phyloP scores from a whole-genome alignment of 257 asterid species.

The Ophiorrhiza pumila region DNA sequence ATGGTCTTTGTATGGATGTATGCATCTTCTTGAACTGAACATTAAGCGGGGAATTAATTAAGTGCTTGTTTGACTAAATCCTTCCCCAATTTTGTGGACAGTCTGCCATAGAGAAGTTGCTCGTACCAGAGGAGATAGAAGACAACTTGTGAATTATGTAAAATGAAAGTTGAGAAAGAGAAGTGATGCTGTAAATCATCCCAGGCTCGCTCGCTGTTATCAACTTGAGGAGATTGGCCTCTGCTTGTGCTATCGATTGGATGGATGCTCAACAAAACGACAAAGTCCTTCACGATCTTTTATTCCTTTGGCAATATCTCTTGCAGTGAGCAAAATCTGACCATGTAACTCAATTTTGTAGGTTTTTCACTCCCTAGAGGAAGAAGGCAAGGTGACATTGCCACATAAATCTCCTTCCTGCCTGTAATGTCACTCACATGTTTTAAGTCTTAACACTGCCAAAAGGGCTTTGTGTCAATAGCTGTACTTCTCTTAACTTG shows the following conservation, averaged over 20 bases:
- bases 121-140: constrained; percentile 84
- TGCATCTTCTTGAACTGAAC: background rate
- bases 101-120: constrained; percentile 94
- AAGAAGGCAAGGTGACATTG: background rate
- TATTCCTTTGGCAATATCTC: background rate
- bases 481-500: background rate
- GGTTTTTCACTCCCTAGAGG: background rate
- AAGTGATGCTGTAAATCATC: constrained; percentile 16
- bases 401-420: background rate
- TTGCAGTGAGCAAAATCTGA: background rate
- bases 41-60: background rate
- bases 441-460: background rate
- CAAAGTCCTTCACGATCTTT: background rate
- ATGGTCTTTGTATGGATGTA: background rate
- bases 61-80: background rate
- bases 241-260: constrained; percentile 35
- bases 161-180: background rate
- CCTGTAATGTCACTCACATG: background rate
- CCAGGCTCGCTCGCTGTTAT: constrained; percentile 10
- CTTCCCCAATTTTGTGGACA: constrained; percentile 20
- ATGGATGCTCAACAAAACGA: constrained; percentile 15
- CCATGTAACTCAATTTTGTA: constrained; percentile 24
- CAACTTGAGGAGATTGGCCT: constrained; percentile 18
- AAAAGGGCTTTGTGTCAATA: constrained; percentile 6
- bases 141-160: constrained; percentile 46